Conservation (phyloP, 2,329 filamentous ascomycete species). For the Pseudonectria foliicola region DNA sequence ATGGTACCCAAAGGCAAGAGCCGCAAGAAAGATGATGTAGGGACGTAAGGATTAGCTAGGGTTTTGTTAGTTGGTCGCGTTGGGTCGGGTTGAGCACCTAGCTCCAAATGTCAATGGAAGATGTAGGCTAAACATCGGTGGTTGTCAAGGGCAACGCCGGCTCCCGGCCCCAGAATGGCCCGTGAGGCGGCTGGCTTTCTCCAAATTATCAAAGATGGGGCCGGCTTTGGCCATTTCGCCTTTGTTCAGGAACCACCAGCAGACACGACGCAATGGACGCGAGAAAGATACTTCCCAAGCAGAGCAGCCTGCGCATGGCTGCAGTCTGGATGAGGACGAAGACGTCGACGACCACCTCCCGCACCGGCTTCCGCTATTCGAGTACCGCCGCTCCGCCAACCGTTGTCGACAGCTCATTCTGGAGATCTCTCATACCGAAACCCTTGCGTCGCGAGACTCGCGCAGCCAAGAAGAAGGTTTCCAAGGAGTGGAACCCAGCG, state of each 20-base stretch:
- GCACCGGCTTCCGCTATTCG: constrained; percentile 19
- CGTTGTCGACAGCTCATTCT: constrained; percentile 54
- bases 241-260: neutral
- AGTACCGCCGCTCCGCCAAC: constrained; percentile 40
- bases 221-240: constrained; percentile 1
- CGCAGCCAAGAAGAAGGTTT: constrained; percentile 33
- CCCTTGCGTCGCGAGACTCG: constrained; percentile 44
- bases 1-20: constrained; percentile 18
- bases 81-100: neutral
- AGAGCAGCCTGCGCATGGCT: constrained; percentile 2
- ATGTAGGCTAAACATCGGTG: constrained; percentile 24
- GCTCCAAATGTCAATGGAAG: constrained; percentile 2
- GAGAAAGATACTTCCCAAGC: constrained; percentile 5
- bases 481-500: constrained; percentile 69
- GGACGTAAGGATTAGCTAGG: constrained; percentile 9
- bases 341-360: constrained; percentile 1
- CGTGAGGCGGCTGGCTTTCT: constrained; percentile 15
- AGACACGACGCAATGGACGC: constrained; percentile 11
- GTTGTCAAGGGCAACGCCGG: constrained; percentile 32
- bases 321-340: constrained; percentile 3
- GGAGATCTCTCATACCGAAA: constrained; percentile 64
- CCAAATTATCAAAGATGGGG: constrained; percentile 3
- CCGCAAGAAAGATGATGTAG: constrained; percentile 16
- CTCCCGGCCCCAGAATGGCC: constrained; percentile 10
- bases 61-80: neutral